Base-by-base conservation (phyloP, 306 rosid species). In the Comarum palustre region DNA sequence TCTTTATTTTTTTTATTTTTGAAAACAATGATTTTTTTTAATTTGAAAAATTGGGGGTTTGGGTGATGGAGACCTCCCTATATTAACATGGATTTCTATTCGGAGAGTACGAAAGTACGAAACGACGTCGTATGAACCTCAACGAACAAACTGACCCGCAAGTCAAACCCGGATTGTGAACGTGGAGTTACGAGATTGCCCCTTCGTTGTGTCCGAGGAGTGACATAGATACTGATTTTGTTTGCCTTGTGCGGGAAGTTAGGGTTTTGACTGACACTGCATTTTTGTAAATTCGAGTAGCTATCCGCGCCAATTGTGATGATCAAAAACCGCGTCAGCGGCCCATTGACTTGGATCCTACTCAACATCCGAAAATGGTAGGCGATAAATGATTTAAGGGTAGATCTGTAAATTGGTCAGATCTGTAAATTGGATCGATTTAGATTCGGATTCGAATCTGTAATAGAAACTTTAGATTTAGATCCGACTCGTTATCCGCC, bases 1-100 rank as follows among this genome's bases (percentile, higher is more conserved):
- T n/a, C 41, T 27, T 38, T 69, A 16, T 68, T 66, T 65, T 46
- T 34, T 77, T n/a, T n/a, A n/a, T n/a, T n/a, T n/a, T n/a, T n/a
- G n/a, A n/a, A n/a, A n/a, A n/a, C n/a, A n/a, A 55, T 12, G 1
- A 1, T 0, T 25, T 19, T 29, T 34, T 20, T 58, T 12, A 7
- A 0, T 3, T 2, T 25, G 0, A 38, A 38, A 48, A 51, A 51
- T 27, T 52, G 8, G 16, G 46, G 51, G 48, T 72, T 60, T 69
- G 86, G 81, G 76, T 45, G 88, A 81, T 24, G 17, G 76, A 61
- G 87, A 75, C 85, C 22, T 38, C 61, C 73, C 15, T 59, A 36
- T 59, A 36, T 59, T 72, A 55, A 68, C 81, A n/a, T n/a, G n/a
- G n/a, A n/a, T n/a, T n/a, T n/a, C n/a, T n/a, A n/a, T n/a, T n/a